Evolutionary conservation across 1,284 basidiomycete genomes (phyloP).

Genomic region (Trichosporon sp.): DNA sequence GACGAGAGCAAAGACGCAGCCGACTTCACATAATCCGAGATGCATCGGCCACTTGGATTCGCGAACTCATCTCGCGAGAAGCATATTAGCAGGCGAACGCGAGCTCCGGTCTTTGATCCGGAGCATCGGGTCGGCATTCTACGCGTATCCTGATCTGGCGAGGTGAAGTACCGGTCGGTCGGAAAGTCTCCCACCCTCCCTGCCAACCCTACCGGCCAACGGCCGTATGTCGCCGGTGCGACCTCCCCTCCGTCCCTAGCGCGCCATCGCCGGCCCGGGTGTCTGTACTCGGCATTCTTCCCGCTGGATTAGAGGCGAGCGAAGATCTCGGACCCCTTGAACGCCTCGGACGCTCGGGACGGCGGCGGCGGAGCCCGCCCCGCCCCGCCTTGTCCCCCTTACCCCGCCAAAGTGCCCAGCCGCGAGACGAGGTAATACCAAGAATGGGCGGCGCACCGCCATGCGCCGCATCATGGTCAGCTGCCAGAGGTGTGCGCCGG

Average conservation of each 20-base stretch:
- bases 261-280: too few relatives aligned
- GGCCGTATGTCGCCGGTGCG: neutral
- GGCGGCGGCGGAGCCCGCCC: too few relatives aligned
- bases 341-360: neutral
- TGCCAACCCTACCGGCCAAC: neutral
- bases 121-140: neutral
- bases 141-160: neutral
- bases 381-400: neutral
- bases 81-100: neutral
- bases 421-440: neutral
- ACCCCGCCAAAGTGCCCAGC: too few relatives aligned
- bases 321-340: too few relatives aligned
- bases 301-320: neutral
- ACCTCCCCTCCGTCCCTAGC: too few relatives aligned
- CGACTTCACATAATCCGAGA: neutral
- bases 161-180: neutral
- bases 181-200: neutral
- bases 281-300: neutral
- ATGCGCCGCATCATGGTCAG: too few relatives aligned
- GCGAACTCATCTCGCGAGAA: neutral
- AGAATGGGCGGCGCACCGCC: neutral
- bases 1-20: neutral
- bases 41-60: neutral
- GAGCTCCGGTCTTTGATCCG: conserved; percentile 5
- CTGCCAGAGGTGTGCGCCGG: too few relatives aligned